A percentile compares a stretch with the other conserved stretches of the same genome.
These are phyloP conservation scores for Fusarium keratoplasticum DNA, from an alignment of 2,329 filamentous ascomycete species.

Conservation along the genomic window DNA sequence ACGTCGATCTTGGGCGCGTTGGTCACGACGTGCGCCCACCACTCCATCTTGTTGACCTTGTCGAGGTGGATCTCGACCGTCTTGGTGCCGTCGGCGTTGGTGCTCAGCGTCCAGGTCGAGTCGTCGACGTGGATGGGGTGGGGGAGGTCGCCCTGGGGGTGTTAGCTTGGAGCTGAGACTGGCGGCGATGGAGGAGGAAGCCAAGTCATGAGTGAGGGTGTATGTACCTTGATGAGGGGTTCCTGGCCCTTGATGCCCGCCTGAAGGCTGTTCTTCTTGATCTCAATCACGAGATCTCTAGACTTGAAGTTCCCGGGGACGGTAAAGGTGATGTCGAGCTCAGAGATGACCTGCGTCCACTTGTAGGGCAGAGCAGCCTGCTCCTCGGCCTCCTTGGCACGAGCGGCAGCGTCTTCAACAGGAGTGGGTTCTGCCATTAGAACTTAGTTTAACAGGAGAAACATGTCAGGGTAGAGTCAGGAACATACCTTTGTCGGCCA, in stretches of 20 bases:
- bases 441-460: neutral
- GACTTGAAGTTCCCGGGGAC: slow-evolving; percentile 88
- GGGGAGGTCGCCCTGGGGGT: slow-evolving; percentile 80
- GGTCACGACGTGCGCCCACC: slow-evolving; percentile 95
- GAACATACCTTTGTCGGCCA: slow-evolving; percentile 56
- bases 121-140: slow-evolving; percentile 85
- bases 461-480: neutral
- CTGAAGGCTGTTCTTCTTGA: slow-evolving; percentile 82
- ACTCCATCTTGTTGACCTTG: slow-evolving; percentile 97
- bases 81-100: slow-evolving; percentile 75
- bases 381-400: slow-evolving; percentile 83
- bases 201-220: neutral
- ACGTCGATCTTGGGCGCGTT: slow-evolving; percentile 92
- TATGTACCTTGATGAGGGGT: slow-evolving; percentile 80
- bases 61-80: slow-evolving; percentile 86
- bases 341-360: slow-evolving; percentile 93
- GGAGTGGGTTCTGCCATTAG: slow-evolving; percentile 60
- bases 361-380: slow-evolving; percentile 95
- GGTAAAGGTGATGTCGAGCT: slow-evolving; percentile 82
- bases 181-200: neutral
- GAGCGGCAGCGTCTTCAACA: slow-evolving; percentile 68
- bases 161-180: slow-evolving; percentile 4
- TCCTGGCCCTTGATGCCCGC: slow-evolving; percentile 91
- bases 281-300: slow-evolving; percentile 82
- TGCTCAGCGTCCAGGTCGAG: slow-evolving; percentile 91